Conservation (phyloP, 225 moss, liverwort and hornwort species). For the Polytrichum formosum region DNA sequence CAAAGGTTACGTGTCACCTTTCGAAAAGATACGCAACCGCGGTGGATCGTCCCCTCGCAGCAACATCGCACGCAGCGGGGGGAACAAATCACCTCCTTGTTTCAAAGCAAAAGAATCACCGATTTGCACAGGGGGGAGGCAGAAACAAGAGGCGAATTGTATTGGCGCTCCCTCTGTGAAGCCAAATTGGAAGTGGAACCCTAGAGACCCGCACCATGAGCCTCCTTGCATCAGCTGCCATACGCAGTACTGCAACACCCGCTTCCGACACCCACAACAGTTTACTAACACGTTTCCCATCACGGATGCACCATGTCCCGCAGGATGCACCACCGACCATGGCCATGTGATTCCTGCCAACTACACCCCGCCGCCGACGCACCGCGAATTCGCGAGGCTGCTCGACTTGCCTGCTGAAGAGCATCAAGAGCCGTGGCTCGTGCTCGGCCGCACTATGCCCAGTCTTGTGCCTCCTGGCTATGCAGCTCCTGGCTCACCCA, state of each 20-base stretch:
- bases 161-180: conserved; percentile 6
- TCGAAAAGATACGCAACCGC: background rate
- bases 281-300: conserved; percentile 1
- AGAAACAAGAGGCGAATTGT: conserved; percentile 1
- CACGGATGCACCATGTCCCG: background rate
- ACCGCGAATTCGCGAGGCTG: conserved; percentile 6
- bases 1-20: background rate
- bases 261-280: background rate
- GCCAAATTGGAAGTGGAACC: conserved; percentile 8
- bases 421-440: conserved; percentile 2
- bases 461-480: background rate
- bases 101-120: background rate
- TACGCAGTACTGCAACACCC: background rate
- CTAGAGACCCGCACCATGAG: background rate
- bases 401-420: background rate
- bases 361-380: conserved; percentile 3
- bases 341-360: conserved; percentile 4
- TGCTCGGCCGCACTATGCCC: background rate
- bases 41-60: background rate
- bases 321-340: conserved; percentile 10
- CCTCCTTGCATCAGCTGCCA: conserved; percentile 7
- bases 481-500: background rate
- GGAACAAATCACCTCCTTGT: background rate
- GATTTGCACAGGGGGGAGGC: background rate
- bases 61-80: background rate